Conservation (phyloP, 768 basidiomycete species). For the Panellus pusillus region DNA sequence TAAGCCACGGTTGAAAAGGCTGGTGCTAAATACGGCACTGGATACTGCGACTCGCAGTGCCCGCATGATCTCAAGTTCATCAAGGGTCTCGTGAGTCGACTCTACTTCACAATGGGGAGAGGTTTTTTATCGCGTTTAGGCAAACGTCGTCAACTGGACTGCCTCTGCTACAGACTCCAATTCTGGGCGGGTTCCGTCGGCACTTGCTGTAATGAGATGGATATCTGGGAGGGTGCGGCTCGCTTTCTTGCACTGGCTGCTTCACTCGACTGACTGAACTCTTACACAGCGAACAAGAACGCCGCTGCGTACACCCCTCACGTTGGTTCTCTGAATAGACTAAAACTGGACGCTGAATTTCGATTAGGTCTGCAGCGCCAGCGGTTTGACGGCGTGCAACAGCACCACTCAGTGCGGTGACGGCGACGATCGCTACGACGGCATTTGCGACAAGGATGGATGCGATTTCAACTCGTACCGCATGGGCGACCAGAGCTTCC, state of each 20-base stretch:
- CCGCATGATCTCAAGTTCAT: slow-evolving; percentile 62
- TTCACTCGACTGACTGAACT: background rate
- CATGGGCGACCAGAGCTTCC: slow-evolving; percentile 48
- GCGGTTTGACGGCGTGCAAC: slow-evolving; percentile 35
- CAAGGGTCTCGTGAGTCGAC: slow-evolving; percentile 44
- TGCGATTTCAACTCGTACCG: slow-evolving; percentile 67
- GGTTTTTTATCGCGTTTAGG: slow-evolving; percentile 29
- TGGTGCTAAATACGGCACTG: slow-evolving; percentile 45
- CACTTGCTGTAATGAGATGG: slow-evolving; percentile 62
- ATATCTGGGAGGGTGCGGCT: slow-evolving; percentile 47
- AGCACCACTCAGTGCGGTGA: slow-evolving; percentile 41
- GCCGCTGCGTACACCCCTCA: slow-evolving; percentile 55
- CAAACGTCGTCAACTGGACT: slow-evolving; percentile 47
- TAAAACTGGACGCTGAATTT: slow-evolving; percentile 26
- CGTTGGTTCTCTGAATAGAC: slow-evolving; percentile 36
- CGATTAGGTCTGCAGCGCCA: too few species aligned
- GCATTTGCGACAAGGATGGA: slow-evolving; percentile 54
- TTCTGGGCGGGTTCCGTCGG: slow-evolving; percentile 44
- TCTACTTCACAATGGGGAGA: background rate
- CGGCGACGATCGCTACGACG: slow-evolving; percentile 36
- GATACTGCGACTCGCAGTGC: slow-evolving; percentile 49
- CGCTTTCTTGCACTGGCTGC: background rate
- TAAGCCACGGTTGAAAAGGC: slow-evolving; percentile 26
- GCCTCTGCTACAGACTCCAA: slow-evolving; percentile 39
- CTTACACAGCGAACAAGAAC: slow-evolving; percentile 41